These are phyloP conservation scores for Protomyces arabidopsidicola DNA, from an alignment of 1,139 yeast genomes.

Conservation along the genomic window DNA sequence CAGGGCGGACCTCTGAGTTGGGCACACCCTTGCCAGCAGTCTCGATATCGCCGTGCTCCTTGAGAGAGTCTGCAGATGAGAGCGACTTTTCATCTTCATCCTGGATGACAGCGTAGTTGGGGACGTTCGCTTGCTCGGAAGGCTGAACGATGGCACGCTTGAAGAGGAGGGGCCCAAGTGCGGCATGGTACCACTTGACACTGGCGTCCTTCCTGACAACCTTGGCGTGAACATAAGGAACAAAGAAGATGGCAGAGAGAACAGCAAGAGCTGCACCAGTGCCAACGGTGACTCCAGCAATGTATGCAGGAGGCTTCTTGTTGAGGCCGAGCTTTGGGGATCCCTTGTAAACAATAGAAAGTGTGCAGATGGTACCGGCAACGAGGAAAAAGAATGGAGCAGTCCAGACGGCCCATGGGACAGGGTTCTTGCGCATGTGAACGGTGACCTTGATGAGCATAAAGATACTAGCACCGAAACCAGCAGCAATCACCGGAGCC, in stretches of 20 bases:
- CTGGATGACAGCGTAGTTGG: conserved; percentile 23
- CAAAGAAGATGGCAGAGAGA: conserved; percentile 53
- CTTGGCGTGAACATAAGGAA: conserved; percentile 62
- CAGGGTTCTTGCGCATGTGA: conserved; percentile 54
- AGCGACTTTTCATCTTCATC: conserved; percentile 8
- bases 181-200: conserved; percentile 53
- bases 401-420: conserved; percentile 53
- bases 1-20: not conserved
- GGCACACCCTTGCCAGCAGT: not conserved
- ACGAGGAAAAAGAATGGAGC: conserved; percentile 60
- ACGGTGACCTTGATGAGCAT: conserved; percentile 57
- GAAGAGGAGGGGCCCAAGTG: conserved; percentile 55
- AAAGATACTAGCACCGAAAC: conserved; percentile 56
- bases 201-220: conserved; percentile 65
- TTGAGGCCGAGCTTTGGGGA: conserved; percentile 60
- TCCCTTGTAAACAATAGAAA: conserved; percentile 63
- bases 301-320: conserved; percentile 40
- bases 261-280: conserved; percentile 62
- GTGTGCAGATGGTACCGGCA: conserved; percentile 60
- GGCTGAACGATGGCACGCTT: conserved; percentile 51
- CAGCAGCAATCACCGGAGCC: conserved; percentile 70
- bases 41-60: not conserved
- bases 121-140: conserved; percentile 13
- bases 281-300: conserved; percentile 51
- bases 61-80: not conserved